Evolutionary conservation across 2,329 filamentous ascomycete genomes (phyloP).

Genomic region (Leptoxyphium fumago): DNA sequence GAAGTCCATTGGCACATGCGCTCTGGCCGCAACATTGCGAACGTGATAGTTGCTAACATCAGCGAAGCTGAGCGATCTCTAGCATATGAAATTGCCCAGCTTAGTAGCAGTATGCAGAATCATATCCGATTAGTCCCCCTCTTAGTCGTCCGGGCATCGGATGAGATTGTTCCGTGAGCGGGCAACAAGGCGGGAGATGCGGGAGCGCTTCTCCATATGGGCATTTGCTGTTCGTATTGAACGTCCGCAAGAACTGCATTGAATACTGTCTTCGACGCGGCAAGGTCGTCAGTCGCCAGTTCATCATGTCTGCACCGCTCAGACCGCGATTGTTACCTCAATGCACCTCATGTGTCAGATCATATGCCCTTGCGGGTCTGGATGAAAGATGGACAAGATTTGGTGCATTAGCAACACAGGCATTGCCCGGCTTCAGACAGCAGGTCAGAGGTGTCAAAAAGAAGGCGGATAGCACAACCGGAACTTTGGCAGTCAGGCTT

Average conservation of each 20-base stretch:
- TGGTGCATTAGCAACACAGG: not conserved
- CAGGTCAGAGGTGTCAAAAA: constrained; percentile 22
- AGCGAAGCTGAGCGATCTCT: too few relatives aligned
- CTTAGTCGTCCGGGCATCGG: too few relatives aligned
- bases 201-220: not conserved
- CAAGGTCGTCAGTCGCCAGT: not conserved
- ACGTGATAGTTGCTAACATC: too few relatives aligned
- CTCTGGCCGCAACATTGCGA: too few relatives aligned
- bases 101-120: too few relatives aligned
- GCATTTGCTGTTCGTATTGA: too few relatives aligned
- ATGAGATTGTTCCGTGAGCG: too few relatives aligned
- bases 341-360: constrained; percentile 17
- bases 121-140: too few relatives aligned
- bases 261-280: too few relatives aligned
- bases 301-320: constrained; percentile 11
- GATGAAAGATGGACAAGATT: constrained; percentile 1
- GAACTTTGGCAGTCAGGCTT: constrained; percentile 35
- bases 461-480: constrained; percentile 16
- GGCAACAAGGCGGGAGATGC: not conserved
- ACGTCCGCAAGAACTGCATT: too few relatives aligned
- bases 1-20: too few relatives aligned
- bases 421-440: constrained; percentile 9
- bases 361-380: constrained; percentile 8
- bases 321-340: constrained; percentile 11
- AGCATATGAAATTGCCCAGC: too few relatives aligned